These are phyloP conservation scores for Pythium guiyangense DNA, from an alignment of 352 stramenopile genomes.

Conservation along the genomic window DNA sequence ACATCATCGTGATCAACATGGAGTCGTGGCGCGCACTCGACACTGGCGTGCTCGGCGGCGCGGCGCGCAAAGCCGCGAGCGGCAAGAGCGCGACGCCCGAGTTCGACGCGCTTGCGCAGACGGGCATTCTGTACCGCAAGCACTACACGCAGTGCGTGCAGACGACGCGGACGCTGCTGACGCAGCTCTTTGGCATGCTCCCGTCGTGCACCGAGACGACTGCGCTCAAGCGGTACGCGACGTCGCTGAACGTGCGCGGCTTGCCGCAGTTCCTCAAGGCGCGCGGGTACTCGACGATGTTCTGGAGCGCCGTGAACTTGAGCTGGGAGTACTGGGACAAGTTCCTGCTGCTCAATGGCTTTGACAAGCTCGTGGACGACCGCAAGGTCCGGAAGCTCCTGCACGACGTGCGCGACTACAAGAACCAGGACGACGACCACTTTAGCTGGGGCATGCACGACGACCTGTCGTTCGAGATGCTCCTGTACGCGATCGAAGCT, in stretches of 20 bases:
- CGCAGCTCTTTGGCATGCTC: constrained; percentile 68
- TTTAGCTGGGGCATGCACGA: constrained; percentile 73
- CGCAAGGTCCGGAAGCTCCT: constrained; percentile 63
- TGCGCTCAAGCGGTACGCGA: constrained; percentile 53
- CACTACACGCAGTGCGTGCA: constrained; percentile 71
- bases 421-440: constrained; percentile 56
- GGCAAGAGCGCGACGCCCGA: constrained; percentile 49
- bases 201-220: constrained; percentile 65
- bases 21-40: constrained; percentile 67
- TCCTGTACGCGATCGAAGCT: constrained; percentile 54
- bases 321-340: constrained; percentile 70
- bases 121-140: constrained; percentile 56
- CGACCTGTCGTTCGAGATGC: constrained; percentile 68
- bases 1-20: constrained; percentile 77
- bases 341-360: constrained; percentile 56
- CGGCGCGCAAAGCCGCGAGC: constrained; percentile 30
- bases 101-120: constrained; percentile 52
- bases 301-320: constrained; percentile 62
- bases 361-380: constrained; percentile 68
- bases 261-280: constrained; percentile 65
- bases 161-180: constrained; percentile 60
- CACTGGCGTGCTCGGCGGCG: constrained; percentile 54
- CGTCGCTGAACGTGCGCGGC: constrained; percentile 40
- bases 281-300: constrained; percentile 66
- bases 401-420: constrained; percentile 46